Evolutionary conservation across 2,329 filamentous ascomycete species (phyloP), one percentile per base, ranked within the genome.

Genomic region (Boeremia lycopersici): DNA sequence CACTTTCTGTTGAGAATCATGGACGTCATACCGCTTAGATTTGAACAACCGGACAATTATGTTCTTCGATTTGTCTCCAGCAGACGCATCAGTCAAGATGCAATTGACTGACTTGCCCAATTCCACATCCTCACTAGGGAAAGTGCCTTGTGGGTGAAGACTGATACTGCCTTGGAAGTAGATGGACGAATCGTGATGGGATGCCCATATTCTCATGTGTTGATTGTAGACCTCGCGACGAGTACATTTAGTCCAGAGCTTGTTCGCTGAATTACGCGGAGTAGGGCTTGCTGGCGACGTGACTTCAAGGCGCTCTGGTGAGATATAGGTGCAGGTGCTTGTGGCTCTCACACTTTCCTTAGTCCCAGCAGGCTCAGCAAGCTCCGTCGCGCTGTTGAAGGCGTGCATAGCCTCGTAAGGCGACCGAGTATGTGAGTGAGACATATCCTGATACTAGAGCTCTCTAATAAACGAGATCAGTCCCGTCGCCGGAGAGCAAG

Each of bases 141-240:
- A 15, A 12, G 45, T 29, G 23, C 50, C 51, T n/a, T 43, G 53
- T 7, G 59, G 48, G 6, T 56, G 11, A 2, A 71, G 28, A 45
- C 59, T 68, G 23, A 73, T 64, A 5, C 60, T 68, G 23, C 70
- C 70, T 17, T 71, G 63, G 30, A 70, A 73, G 41, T 68, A 53
- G 4, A 58, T 41, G 33, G 67, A 69, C 13, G 69, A 67, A 40
- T 73, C 69, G 56, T 73, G 65, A 26, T 61, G 47, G 8, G 61
- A 44, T 17, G 68, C 65, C 70, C 70, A 73, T 39, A 54, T 48
- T 17, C 48, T 53, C 31, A 73, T 55, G 41, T 70, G 65, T 13
- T 61, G 43, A 12, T 70, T 33, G 50, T 64, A 71, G 4, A 23
- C 34, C 39, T 54, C 59, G n/a, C 63, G 60, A 43, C 69, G 60